Conservation (phyloP, 352 stramenopile genomes). For the Globisporangium uncinulatum region DNA sequence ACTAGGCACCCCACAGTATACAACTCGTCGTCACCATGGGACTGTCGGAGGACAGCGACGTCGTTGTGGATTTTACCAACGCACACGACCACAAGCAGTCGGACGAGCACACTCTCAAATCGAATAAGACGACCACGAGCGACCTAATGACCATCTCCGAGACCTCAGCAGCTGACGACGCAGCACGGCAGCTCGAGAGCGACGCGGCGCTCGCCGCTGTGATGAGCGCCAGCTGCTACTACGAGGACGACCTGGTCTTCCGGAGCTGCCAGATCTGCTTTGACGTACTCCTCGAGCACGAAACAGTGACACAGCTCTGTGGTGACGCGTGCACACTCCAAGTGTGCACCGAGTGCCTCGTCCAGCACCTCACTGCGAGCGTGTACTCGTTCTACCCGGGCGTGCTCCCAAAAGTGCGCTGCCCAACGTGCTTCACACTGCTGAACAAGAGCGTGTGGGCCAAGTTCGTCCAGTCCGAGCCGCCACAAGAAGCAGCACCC, state of each 20-base stretch:
- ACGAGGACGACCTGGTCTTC: conserved; percentile 17
- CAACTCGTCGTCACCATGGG: no score
- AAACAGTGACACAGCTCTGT: conserved; percentile 34
- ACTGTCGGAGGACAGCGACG: not conserved
- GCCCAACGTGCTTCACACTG: conserved; percentile 46
- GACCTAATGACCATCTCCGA: no score
- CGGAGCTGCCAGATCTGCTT: conserved; percentile 59
- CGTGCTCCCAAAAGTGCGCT: conserved; percentile 61
- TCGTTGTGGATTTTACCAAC: not conserved
- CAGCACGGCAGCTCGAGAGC: conserved; percentile 1
- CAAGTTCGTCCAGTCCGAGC: conserved; percentile 22
- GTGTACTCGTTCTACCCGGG: conserved; percentile 58
- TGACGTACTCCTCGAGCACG: conserved; percentile 28
- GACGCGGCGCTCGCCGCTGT: not conserved
- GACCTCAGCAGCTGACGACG: no score
- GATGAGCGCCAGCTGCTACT: not conserved
- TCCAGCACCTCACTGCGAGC: conserved; percentile 42
- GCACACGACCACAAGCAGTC: not conserved
- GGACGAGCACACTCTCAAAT: not conserved
- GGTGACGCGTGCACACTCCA: conserved; percentile 31
- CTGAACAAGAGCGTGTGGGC: conserved; percentile 48
- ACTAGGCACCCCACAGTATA: no score
- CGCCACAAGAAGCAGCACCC: not conserved
- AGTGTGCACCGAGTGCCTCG: conserved; percentile 37
- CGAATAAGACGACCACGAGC: not conserved